Percentiles rank a stretch among this genome's conserved stretches.
These are phyloP conservation scores for Miamiensis avidus DNA, from an alignment of 169 alveolate species.

Conservation along the genomic window DNA sequence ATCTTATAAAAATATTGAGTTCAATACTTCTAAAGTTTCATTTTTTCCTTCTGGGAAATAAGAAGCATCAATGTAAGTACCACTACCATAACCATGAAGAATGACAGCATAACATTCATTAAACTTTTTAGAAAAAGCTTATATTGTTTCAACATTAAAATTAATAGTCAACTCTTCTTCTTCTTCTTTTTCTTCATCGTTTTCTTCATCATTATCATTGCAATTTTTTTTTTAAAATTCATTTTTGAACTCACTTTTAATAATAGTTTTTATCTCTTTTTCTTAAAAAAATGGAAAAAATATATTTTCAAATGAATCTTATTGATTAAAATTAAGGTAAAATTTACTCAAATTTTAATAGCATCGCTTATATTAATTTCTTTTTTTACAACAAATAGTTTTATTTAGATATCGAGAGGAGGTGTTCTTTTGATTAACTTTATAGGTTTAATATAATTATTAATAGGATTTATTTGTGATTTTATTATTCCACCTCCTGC, in stretches of 20 bases:
- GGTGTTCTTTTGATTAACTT: not conserved
- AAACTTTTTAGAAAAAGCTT: not conserved
- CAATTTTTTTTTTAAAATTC: not conserved
- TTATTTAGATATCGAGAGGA: not conserved
- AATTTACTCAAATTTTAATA: conserved; percentile 3
- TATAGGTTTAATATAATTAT: not conserved
- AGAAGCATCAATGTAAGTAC: conserved; percentile 9
- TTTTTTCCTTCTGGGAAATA: not conserved
- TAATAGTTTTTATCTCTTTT: not conserved
- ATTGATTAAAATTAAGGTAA: not conserved
- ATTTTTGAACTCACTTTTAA: not conserved
- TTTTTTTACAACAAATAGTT: not conserved
- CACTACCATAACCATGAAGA: conserved; percentile 17
- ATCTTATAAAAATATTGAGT: not conserved
- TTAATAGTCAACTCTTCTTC: not conserved
- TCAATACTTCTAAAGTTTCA: not conserved
- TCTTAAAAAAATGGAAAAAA: not conserved
- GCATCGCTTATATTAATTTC: not conserved
- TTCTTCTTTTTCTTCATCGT: conserved; percentile 2
- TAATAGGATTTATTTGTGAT: not conserved
- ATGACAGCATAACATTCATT: conserved; percentile 17
- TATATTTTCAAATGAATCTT: not conserved
- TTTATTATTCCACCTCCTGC: conserved; percentile 18
- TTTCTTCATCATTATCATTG: not conserved
- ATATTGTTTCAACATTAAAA: not conserved